Conservation (phyloP, 192 early-diverging fungal species). For the Coemansia furcata region DNA sequence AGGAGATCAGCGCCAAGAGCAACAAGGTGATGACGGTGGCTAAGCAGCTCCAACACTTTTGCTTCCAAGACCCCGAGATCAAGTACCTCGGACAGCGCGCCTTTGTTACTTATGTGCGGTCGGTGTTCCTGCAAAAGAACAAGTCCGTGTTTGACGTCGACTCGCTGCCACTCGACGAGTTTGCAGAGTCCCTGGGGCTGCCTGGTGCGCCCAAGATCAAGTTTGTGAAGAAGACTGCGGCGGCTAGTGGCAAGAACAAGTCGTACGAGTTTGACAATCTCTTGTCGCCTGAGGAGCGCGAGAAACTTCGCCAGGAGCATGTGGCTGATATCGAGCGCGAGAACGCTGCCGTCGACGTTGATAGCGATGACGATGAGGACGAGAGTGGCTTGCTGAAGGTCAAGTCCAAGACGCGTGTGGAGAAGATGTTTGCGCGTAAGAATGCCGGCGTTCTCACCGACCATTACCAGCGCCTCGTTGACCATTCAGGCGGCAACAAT, state of each 20-base stretch:
- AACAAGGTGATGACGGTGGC: constrained; percentile 76
- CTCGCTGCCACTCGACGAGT: constrained; percentile 81
- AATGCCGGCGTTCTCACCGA: constrained; percentile 88
- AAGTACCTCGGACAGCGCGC: constrained; percentile 97
- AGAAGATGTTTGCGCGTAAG: constrained; percentile 90
- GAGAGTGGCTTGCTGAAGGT: constrained; percentile 1
- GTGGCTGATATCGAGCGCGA: constrained; percentile 30
- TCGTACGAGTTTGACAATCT: constrained; percentile 55
- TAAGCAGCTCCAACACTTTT: constrained; percentile 84
- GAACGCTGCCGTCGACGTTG: constrained; percentile 26
- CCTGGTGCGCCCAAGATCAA: constrained; percentile 94
- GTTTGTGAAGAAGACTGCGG: constrained; percentile 65
- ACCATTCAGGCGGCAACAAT: constrained; percentile 48
- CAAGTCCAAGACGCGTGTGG: constrained; percentile 71
- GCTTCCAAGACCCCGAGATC: constrained; percentile 91
- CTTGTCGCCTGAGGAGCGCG: constrained; percentile 49
- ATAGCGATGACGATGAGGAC: constrained; percentile 14
- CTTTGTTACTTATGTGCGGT: constrained; percentile 94
- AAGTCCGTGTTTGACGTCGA: constrained; percentile 89
- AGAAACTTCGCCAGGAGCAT: constrained; percentile 17
- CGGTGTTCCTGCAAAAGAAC: constrained; percentile 86
- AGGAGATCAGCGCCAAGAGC: constrained; percentile 83
- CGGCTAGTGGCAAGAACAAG: constrained; percentile 59
- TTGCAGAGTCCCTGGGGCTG: constrained; percentile 86
- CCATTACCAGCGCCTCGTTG: constrained; percentile 86